These are phyloP conservation scores for Metschnikowia sp. DNA, from an alignment of 805 yeast genomes.

Conservation along the genomic window DNA sequence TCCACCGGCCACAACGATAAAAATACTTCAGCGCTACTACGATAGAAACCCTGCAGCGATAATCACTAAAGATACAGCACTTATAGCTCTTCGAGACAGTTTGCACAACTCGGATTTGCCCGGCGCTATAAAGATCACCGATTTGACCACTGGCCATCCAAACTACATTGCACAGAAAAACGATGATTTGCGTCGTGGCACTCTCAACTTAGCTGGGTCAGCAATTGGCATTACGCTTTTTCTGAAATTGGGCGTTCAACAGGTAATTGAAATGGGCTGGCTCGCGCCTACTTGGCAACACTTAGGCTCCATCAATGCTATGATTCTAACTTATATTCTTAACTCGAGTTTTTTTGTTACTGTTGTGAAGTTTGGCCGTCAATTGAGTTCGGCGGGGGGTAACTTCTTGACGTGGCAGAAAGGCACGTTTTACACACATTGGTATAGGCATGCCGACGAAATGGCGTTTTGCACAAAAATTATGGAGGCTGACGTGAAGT, in stretches of 20 bases:
- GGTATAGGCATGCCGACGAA: slow-evolving; percentile 67
- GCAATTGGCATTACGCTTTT: slow-evolving; percentile 33
- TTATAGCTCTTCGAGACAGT: slow-evolving; percentile 63
- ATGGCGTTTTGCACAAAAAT: slow-evolving; percentile 62
- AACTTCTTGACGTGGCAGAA: slow-evolving; percentile 57
- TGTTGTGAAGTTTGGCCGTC: slow-evolving; percentile 39
- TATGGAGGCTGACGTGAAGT: slow-evolving; percentile 59
- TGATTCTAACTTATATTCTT: slow-evolving; percentile 37
- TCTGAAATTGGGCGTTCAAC: slow-evolving; percentile 42
- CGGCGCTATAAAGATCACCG: slow-evolving; percentile 55
- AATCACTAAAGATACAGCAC: slow-evolving; percentile 41
- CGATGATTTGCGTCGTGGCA: slow-evolving; percentile 29
- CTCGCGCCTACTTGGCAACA: slow-evolving; percentile 37
- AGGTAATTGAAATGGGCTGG: slow-evolving; percentile 35
- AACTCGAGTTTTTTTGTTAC: slow-evolving; percentile 42
- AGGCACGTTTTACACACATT: slow-evolving; percentile 60
- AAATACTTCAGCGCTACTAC: slow-evolving; percentile 25
- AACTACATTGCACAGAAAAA: slow-evolving; percentile 41
- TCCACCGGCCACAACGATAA: slow-evolving; percentile 28
- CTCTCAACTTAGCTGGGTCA: slow-evolving; percentile 28
- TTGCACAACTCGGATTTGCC: slow-evolving; percentile 56
- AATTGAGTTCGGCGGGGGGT: slow-evolving; percentile 46
- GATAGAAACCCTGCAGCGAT: slow-evolving; percentile 21
- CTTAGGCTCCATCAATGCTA: slow-evolving; percentile 45
- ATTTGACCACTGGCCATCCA: slow-evolving; percentile 56